phyloP scores from a whole-genome alignment of 306 rosid species.

The Fragaria iinumae region DNA sequence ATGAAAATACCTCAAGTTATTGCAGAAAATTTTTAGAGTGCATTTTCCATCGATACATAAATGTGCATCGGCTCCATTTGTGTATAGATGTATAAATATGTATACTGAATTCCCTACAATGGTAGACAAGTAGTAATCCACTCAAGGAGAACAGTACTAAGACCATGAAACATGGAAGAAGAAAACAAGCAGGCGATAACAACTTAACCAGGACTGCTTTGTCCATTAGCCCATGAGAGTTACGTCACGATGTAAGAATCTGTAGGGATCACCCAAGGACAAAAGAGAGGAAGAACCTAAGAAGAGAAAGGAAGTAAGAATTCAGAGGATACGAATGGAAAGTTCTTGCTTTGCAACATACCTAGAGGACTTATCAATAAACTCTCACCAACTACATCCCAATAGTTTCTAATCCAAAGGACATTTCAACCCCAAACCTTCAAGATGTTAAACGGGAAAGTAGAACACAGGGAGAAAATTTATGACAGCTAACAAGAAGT shows the following conservation, averaged over 20 bases:
- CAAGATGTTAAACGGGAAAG: not conserved
- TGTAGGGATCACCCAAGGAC: not conserved
- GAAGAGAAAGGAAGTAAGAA: not conserved
- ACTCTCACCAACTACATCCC: slow-evolving; percentile 6
- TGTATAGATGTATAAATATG: too few relatives aligned
- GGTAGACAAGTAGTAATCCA: not conserved
- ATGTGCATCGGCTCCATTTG: not conserved
- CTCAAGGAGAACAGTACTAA: not conserved
- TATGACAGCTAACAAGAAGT: not conserved
- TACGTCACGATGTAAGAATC: not conserved
- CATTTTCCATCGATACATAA: not conserved
- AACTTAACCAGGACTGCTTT: not conserved
- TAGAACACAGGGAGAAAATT: not conserved
- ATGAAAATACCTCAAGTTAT: not conserved
- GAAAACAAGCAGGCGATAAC: not conserved
- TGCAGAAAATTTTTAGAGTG: not conserved
- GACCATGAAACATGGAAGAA: not conserved
- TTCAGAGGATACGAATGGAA: not conserved
- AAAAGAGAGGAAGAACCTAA: not conserved
- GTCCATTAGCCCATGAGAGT: not conserved
- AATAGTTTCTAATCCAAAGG: not conserved
- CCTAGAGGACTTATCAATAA: not conserved
- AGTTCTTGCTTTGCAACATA: not conserved
- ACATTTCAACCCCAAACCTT: not conserved
- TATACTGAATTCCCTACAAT: not conserved